Evolutionary conservation across 345 rosid species (phyloP).

Genomic region (Populus pruinosa): DNA sequence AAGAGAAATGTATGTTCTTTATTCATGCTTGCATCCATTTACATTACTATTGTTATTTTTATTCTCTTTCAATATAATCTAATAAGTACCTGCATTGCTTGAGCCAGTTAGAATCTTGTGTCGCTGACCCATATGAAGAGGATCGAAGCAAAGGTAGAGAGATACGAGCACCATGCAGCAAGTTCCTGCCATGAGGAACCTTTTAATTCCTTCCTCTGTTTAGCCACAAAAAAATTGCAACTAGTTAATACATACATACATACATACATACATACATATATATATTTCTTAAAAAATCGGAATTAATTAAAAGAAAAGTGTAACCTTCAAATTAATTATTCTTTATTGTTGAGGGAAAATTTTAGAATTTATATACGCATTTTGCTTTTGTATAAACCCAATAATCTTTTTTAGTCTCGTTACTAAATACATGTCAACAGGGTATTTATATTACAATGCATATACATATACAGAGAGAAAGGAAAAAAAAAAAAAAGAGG

Average conservation of each 20-base stretch:
- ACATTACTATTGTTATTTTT: too few species aligned
- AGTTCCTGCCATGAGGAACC: background rate
- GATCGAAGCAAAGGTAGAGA: background rate
- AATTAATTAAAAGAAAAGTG: background rate
- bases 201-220: too few species aligned
- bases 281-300: background rate
- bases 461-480: too few species aligned
- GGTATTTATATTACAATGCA: background rate
- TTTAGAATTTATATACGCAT: background rate
- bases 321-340: background rate
- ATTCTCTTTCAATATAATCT: too few species aligned
- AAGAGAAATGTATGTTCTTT: too few species aligned
- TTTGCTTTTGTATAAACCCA: background rate
- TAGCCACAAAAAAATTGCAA: background rate
- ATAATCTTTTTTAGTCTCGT: background rate
- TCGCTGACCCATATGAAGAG: background rate
- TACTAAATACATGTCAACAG: background rate
- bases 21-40: too few species aligned
- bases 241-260: background rate
- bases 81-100: too few species aligned
- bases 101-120: too few species aligned
- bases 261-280: too few species aligned
- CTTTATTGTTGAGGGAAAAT: background rate
- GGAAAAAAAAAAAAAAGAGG: too few species aligned
- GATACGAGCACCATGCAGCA: background rate